Evolutionary conservation across 306 rosid genomes (phyloP).

Genomic region (Luffa acutangula): DNA sequence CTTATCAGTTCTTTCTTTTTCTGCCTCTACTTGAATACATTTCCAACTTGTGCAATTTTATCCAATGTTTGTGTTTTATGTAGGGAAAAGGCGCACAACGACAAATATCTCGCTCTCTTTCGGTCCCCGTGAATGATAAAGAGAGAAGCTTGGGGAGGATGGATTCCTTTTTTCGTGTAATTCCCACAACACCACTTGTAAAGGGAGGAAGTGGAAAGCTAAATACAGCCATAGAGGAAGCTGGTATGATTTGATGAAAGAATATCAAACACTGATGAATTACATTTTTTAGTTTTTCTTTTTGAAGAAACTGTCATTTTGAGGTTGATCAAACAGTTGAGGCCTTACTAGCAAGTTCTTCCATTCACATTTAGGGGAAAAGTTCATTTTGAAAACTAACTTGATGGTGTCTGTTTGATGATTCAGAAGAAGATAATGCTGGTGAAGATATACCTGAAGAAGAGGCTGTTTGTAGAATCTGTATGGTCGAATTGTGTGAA

Average conservation of each 20-base stretch:
- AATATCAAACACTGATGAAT: neutral
- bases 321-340: neutral
- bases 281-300: neutral
- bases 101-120: constrained; percentile 68
- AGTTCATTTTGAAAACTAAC: neutral
- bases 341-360: neutral
- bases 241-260: constrained; percentile 40
- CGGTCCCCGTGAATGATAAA: constrained; percentile 59
- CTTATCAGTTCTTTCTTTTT: neutral
- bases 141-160: constrained; percentile 47
- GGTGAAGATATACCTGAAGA: constrained; percentile 93
- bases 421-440: constrained; percentile 39
- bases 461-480: constrained; percentile 94
- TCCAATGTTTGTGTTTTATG: constrained; percentile 6
- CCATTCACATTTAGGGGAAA: neutral
- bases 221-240: constrained; percentile 26
- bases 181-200: constrained; percentile 75
- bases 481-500: constrained; percentile 81
- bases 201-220: constrained; percentile 37
- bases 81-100: constrained; percentile 42
- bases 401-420: constrained; percentile 9
- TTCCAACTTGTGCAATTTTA: neutral
- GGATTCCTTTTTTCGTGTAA: constrained; percentile 70
- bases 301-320: neutral
- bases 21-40: neutral